Evolutionary conservation across 2,329 filamentous ascomycete genomes (phyloP), one percentile per base, ranked within the genome.

Genomic region (Gliomastix tumulicola): DNA sequence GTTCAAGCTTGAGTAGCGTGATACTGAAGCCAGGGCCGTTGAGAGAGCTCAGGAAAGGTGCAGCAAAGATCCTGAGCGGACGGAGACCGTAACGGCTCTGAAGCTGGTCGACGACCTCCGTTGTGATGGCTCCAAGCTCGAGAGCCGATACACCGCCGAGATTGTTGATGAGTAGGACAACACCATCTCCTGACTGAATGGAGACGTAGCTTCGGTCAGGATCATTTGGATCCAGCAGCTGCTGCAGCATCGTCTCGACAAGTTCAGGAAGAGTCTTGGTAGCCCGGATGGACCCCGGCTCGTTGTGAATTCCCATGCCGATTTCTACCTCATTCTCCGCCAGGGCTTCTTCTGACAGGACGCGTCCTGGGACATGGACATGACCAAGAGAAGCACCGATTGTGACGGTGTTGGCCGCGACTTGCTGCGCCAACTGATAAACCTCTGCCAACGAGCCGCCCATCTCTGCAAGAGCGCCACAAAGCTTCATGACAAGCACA

Each of bases 321-420:
- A 34, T n/a, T 19, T 34, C 32, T 13, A 23, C 21, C n/a, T n/a
- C 21, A 17, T n/a, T 22, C 13, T 28, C 17, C n/a, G 25, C 25
- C 10, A 28, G 10, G 17, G 13, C 13, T 7, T 13, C n/a, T 13
- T 28, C 10, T 7, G 7, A n/a, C 17, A 16, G 10, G 18, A 16
- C 55, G 4, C 71, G 60, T 1, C 32, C 32, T 15, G 32, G 32
- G 32, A 34, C 21, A 9, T 34, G 32, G 21, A 20, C 18, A 17
- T 22, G 18, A 16, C 21, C 32, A 13, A 15, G 21, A n/a, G 18
- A 20, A 1, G 66, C 65, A 4, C 71, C 72, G 34, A 76, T 70
- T 0, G 66, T 69, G 5, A 71, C 69, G 2, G 68, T 53, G 37
- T 73, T 72, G 10, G 66, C 60, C 11, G 67, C 64, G 10, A 16